Base-by-base conservation (phyloP, 345 rosid genomes). In the Murraya koenigii region DNA sequence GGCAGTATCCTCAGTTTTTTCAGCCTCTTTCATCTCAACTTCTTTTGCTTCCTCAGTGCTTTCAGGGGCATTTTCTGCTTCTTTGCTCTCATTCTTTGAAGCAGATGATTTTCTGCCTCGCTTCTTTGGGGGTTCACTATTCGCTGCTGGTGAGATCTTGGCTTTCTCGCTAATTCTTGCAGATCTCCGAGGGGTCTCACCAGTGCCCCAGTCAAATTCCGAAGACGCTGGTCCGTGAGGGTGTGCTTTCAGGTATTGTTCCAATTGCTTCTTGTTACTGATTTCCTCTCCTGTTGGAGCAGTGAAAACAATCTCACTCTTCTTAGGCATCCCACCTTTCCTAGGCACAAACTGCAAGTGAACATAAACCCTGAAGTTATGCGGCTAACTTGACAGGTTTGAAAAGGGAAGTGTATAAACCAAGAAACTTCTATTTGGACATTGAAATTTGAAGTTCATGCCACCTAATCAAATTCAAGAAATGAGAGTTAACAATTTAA, bases 201-300 rank as follows among this genome's bases (percentile, higher is more conserved):
- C 90, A 33, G 88, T 85, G 65, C 92, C 87, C 96, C 96, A 92
- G 79, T 86, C 87, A 69, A 92, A 92, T 75, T 87, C 90, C 0
- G 86, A 75, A 54, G 81, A 55, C 14, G 85, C 76, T 6, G 94
- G 94, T 72, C 86, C 85, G 52, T 89, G 91, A 56, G 92, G 88
- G 41, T 88, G 85, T 65, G 90, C 80, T 82, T 90, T 92, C 76
- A 90, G 87, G 80, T 87, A 89, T 84, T 86, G 82, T 49, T 92
- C 90, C 91, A 92, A 81, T 66, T 84, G 90, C 79, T 81, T 90
- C 84, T 80, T 82, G 80, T 64, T 85, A 70, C 68, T 75, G 60
- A 88, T 84, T 78, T 92, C 92, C 68, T 92, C 94, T 14, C 96
- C 94, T 5, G 88, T 89, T 35, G 96, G 96, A 56, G 94, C 82